Percentiles rank a stretch among this genome's conserved stretches.
phyloP scores from a whole-genome alignment of 78 protist species.

The Dictyostelium firmibasis region DNA sequence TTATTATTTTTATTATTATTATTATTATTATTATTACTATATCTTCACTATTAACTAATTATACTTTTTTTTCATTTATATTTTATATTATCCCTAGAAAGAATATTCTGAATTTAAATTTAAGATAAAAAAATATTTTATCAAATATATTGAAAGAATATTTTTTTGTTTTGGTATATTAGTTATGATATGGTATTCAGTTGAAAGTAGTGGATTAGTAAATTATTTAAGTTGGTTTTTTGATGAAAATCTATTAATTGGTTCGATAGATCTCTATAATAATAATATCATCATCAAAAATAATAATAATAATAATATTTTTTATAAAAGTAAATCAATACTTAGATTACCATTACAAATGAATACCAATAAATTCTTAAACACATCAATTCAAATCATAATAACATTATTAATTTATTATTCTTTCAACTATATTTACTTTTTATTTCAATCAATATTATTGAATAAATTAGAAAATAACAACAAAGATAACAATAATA shows the following conservation, averaged over 20 bases:
- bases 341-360: neutral
- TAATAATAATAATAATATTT: neutral
- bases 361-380: neutral
- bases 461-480: neutral
- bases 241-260: neutral
- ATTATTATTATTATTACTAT: too few species aligned
- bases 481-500: neutral
- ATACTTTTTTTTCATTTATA: neutral
- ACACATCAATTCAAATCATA: neutral
- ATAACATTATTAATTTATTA: neutral
- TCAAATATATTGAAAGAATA: constrained; percentile 9
- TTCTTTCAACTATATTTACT: neutral
- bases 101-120: neutral
- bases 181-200: neutral
- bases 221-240: neutral
- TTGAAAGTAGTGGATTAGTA: neutral
- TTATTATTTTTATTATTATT: neutral
- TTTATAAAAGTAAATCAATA: neutral
- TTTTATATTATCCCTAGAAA: neutral
- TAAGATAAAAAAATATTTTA: neutral
- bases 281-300: neutral
- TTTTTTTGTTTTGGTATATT: constrained; percentile 1
- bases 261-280: neutral
- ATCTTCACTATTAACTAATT: too few species aligned
- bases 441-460: neutral